These are phyloP conservation scores for Talaromyces sp. DNA, from an alignment of 2,329 filamentous ascomycete genomes.

Conservation along the genomic window DNA sequence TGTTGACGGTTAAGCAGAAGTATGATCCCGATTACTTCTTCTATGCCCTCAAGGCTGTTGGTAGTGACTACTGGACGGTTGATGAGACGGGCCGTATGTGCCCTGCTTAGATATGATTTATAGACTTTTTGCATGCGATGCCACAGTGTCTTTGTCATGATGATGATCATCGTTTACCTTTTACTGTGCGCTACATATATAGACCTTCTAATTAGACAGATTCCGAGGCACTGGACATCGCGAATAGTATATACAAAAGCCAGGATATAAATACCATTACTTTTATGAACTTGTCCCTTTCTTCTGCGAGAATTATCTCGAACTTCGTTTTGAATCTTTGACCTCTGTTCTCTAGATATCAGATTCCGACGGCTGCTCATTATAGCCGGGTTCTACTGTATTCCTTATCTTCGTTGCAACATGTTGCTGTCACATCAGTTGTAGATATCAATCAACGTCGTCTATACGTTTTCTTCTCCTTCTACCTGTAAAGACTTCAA, in stretches of 20 bases:
- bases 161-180: neutral
- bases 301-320: neutral
- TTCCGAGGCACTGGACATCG: neutral
- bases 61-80: conserved; percentile 12
- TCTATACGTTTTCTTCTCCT: too few species aligned
- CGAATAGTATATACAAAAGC: neutral
- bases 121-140: conserved; percentile 2
- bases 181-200: neutral
- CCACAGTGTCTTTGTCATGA: neutral
- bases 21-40: conserved; percentile 25
- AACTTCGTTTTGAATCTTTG: neutral
- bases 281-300: neutral
- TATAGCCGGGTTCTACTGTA: neutral
- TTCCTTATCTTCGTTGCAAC: too few species aligned
- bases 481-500: too few species aligned
- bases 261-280: neutral
- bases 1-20: conserved; percentile 27
- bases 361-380: neutral
- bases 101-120: neutral
- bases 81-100: conserved; percentile 3
- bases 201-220: neutral
- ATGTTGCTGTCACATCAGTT: too few species aligned
- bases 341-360: neutral
- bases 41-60: conserved; percentile 12
- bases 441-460: too few species aligned